Evolutionary conservation across 2,329 filamentous ascomycete genomes (phyloP), one percentile per base, ranked within the genome.

Genomic region (Ophiostoma tasmaniense): DNA sequence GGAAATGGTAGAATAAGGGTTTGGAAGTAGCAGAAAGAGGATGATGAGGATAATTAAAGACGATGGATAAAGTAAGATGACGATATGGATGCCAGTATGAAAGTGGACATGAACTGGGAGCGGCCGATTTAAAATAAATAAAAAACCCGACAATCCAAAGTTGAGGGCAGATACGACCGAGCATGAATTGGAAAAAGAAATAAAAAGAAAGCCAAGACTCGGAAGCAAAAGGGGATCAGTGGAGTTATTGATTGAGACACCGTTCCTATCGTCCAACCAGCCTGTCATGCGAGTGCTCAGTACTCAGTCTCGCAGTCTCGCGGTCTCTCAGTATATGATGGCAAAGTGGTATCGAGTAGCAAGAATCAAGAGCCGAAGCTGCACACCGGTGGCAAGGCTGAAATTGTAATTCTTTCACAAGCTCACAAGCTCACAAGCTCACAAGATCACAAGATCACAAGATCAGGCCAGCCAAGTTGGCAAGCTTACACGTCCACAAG

Each of bases 331-430:
- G 45, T 8, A 33, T 55, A 14, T 14, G 55, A 33, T 8, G 22
- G 25, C 30, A 25, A 25, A 13, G 22, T 14, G 25, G 22, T 61
- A 61, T 61, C 22, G 30, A 61, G 55, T 55, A 45, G 13, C 13
- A 13, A 17, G 39, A 14, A 42, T 33, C 33, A 33, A 33, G 5
- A 33, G 33, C 14, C 10, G 10, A 39, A 39, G 37, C 50, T 13
- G 50, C n/a, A 55, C 22, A 52, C n/a, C 55, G 11, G 55, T 61
- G 55, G 55, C 55, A 61, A 61, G 55, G 55, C 55, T 61, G 55
- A 30, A 61, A 13, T n/a, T n/a, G 25, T 3, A 55, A 55, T 55
- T 45, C 20, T n/a, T 45, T 45, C 17, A 45, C 42, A n/a, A 20
- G 42, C 42, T n/a, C 17, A 45, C 42, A 7, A n/a, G 42, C 42